Conservation (phyloP, 225 moss, liverwort and hornwort genomes). For the Marchantia paleacea region DNA sequence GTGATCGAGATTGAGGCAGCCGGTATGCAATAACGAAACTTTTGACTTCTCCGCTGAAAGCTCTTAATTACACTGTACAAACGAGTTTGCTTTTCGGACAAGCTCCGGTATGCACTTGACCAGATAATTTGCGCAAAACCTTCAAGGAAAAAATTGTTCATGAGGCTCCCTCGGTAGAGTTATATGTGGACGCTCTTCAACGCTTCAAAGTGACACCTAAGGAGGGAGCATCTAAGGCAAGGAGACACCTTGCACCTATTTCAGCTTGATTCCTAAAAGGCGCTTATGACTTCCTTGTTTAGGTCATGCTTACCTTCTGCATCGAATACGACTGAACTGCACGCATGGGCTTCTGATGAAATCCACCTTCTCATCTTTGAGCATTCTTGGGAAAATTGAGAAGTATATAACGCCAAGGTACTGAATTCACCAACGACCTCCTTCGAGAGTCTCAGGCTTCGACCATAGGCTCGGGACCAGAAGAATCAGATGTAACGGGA, state of each 20-base stretch:
- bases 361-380: not conserved
- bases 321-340: not conserved
- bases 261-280: not conserved
- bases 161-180: too few species aligned
- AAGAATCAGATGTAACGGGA: constrained; percentile 25
- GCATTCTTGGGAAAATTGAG: not conserved
- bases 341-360: not conserved
- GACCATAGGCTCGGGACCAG: constrained; percentile 54
- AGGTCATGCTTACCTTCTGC: constrained; percentile 3
- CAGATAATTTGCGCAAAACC: not conserved
- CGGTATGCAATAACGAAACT: not conserved
- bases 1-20: not conserved
- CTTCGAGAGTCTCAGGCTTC: constrained; percentile 28
- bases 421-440: not conserved
- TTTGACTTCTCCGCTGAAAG: not conserved
- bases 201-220: not conserved
- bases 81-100: not conserved
- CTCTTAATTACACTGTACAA: constrained; percentile 7
- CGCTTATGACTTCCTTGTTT: not conserved
- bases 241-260: not conserved
- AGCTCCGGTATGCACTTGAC: not conserved
- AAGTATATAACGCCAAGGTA: not conserved
- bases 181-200: not conserved
- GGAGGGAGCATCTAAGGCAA: not conserved
- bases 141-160: too few species aligned